Percentiles rank a stretch among this genome's conserved stretches.
Conservation (phyloP, 2,329 filamentous ascomycete species). For the Trichoderma afroharzianum region DNA sequence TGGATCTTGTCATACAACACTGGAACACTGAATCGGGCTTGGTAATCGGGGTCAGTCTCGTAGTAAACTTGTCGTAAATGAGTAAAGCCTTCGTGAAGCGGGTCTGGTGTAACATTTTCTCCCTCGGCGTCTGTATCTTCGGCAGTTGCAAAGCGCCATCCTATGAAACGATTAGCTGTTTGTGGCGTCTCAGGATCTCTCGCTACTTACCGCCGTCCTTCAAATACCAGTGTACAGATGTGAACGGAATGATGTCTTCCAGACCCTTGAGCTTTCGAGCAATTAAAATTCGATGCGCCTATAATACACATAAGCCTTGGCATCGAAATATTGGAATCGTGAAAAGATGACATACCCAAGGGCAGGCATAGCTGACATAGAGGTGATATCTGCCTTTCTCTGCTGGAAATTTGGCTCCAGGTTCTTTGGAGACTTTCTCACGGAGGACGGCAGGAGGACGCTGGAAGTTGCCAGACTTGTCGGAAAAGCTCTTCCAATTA, state of each 20-base stretch:
- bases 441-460: constrained; percentile 77
- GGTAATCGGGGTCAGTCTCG: constrained; percentile 64
- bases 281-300: constrained; percentile 79
- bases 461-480: constrained; percentile 87
- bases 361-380: constrained; percentile 88
- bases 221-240: constrained; percentile 87
- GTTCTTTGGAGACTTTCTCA: constrained; percentile 67
- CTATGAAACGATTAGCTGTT: background rate
- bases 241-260: constrained; percentile 75
- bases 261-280: constrained; percentile 85
- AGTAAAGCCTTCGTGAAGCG: constrained; percentile 63
- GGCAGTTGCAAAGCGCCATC: constrained; percentile 72
- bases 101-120: constrained; percentile 60
- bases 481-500: constrained; percentile 73
- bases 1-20: constrained; percentile 75
- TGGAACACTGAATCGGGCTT: constrained; percentile 80
- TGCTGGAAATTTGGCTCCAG: constrained; percentile 69
- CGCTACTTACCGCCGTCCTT: constrained; percentile 45
- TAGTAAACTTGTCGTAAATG: constrained; percentile 78
- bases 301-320: background rate
- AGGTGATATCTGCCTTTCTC: constrained; percentile 90
- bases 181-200: background rate
- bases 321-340: background rate
- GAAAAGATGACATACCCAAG: constrained; percentile 56
- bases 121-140: constrained; percentile 51